Base-by-base conservation (phyloP, 352 stramenopile genomes). In the Phytophthora lateralis region DNA sequence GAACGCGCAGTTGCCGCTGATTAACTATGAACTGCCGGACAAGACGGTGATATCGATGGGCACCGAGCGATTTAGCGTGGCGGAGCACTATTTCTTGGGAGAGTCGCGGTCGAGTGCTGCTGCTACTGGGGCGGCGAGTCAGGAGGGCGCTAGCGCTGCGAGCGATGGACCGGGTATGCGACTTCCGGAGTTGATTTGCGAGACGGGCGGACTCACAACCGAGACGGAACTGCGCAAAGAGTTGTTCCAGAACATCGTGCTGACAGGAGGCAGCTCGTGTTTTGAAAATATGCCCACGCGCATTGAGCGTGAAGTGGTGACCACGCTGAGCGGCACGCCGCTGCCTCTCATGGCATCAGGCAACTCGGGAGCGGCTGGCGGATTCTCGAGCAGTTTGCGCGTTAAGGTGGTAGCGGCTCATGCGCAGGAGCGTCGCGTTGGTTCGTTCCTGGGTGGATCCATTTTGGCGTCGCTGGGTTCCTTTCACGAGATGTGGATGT, bases 401-500 rank as follows among this genome's bases (percentile, higher is more conserved):
- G 78, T 91, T 20, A 92, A 92, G 57, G 69, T 90, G 15, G 65
- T 95, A 6, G 82, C 86, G 0, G 78, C 84, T 8, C 82, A 89
- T 49, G 49, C 69, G 1, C 75, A 86, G 27, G 83, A 95, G 55
- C 80, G 86, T 34, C 83, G 78, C 27, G 71, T 93, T 45, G 81
- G 83, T 15, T 71, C 81, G 27, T 95, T 91, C 24, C 57, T 99
- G 18, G 97, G 97, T 48, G 97, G 96, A 6, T 99, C 96, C 42
- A 99, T 99, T 76, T 66, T 99, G 21, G 96, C 85, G 12, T 99
- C 93, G 30, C 81, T 99, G 44, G 96, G 95, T 12, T 98, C 91
- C 34, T 99, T 99, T 80, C 92, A 98, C 68, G 94, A 99, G 62
- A 99, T 99, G 96, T 99, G 97, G 96, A 97, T 99, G 65, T 98